Conservation (phyloP, 106 monocot genomes). For the Cymbidium sinense region DNA sequence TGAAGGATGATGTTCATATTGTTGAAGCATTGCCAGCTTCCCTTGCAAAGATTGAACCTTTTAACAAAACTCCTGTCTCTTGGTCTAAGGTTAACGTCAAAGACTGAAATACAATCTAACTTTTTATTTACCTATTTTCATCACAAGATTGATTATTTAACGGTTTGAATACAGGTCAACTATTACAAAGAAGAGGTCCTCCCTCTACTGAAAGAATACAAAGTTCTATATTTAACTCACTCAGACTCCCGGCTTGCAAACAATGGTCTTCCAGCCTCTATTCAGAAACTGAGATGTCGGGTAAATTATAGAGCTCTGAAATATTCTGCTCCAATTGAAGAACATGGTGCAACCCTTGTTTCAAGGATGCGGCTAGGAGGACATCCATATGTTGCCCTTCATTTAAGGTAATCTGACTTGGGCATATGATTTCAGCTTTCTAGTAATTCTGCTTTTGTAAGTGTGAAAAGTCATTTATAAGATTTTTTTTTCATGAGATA, state of each 20-base stretch:
- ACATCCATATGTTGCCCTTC: conserved; percentile 80
- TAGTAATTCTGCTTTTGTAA: background rate
- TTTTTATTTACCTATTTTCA: background rate
- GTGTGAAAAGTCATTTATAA: background rate
- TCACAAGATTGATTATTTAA: background rate
- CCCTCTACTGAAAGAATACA: conserved; percentile 74
- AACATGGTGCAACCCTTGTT: conserved; percentile 63
- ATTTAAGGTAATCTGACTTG: conserved; percentile 51
- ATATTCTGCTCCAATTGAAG: conserved; percentile 72
- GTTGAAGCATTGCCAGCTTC: conserved; percentile 60
- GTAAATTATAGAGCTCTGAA: conserved; percentile 81
- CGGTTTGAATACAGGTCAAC: conserved; percentile 41
- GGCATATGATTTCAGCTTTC: background rate
- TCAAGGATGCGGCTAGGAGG: conserved; percentile 62
- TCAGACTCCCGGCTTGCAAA: conserved; percentile 95
- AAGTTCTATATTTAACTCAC: conserved; percentile 90
- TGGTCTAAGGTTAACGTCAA: conserved; percentile 77
- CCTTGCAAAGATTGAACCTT: conserved; percentile 44
- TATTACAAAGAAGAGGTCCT: conserved; percentile 85
- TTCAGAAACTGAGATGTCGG: conserved; percentile 87
- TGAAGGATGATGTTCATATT: conserved; percentile 76
- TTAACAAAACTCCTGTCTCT: conserved; percentile 73
- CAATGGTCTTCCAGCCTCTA: conserved; percentile 74
- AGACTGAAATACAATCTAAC: background rate
- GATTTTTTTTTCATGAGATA: background rate